These are phyloP conservation scores for Diaporthe vaccinii DNA, from an alignment of 2,329 filamentous ascomycete species.

Conservation along the genomic window DNA sequence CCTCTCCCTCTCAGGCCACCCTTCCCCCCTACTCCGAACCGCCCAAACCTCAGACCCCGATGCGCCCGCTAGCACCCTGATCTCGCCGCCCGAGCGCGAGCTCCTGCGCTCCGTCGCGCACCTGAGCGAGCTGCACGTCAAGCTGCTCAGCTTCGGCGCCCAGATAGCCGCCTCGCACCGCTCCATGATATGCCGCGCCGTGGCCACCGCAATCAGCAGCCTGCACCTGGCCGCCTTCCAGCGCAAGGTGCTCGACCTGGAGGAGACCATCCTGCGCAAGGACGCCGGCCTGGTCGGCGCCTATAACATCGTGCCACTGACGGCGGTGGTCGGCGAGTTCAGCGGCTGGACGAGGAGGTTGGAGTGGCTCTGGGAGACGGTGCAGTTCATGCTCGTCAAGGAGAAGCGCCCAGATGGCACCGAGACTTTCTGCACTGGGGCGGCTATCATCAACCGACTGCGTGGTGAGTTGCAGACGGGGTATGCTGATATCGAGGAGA, in stretches of 20 bases:
- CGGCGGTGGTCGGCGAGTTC: conserved; percentile 86
- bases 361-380: conserved; percentile 86
- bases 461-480: conserved; percentile 86
- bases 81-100: conserved; percentile 85
- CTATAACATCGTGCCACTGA: conserved; percentile 93
- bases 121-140: conserved; percentile 83
- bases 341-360: conserved; percentile 87
- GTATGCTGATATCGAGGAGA: conserved; percentile 86
- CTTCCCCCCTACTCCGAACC: conserved; percentile 84
- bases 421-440: conserved; percentile 69
- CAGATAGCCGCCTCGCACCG: conserved; percentile 78
- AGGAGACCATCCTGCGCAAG: conserved; percentile 80
- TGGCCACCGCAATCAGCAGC: conserved; percentile 82
- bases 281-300: conserved; percentile 88
- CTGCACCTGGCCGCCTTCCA: conserved; percentile 86
- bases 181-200: conserved; percentile 88
- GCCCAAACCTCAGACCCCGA: conserved; percentile 59
- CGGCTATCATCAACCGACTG: conserved; percentile 82
- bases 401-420: conserved; percentile 43
- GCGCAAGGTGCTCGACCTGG: conserved; percentile 85
- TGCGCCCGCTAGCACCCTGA: conserved; percentile 57
- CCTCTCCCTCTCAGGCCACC: conserved; percentile 93
- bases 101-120: conserved; percentile 83
- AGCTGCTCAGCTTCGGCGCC: conserved; percentile 76
- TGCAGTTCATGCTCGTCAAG: conserved; percentile 73